Evolutionary conservation across 2,329 filamentous ascomycete species (phyloP), one percentile per base, ranked within the genome.

Genomic region (Aspergillus nomiae): DNA sequence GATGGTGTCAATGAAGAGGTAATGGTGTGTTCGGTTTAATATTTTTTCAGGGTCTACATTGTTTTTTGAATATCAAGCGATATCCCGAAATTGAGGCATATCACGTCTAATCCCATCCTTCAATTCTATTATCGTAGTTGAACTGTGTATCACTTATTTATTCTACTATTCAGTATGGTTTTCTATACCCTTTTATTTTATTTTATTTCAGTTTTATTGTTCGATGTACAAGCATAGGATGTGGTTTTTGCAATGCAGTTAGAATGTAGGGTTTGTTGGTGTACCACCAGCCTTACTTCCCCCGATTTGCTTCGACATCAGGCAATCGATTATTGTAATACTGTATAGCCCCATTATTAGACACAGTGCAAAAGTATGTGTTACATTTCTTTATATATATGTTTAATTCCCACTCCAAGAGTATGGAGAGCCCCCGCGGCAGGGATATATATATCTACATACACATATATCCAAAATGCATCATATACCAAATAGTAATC

Each of bases 1-100:
- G 28, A 58, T 36, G 41, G 56, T 58, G 43, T 58, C 19, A 19
- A 48, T 58, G 41, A 58, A 48, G 56, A 58, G 28, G 43, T 48
- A 24, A 46, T 48, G 56, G 56, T 43, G 43, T 34, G 21, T 50
- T 58, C 19, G 12, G 32, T 21, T 11, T 38, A 14, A 54, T 54
- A 11, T 6, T 3, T 45, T 38, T 19, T 28, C 12, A 12, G 50
- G 16, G 12, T 51, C 26, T 51, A 4, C 30, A 36, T 36, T 19
- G 36, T n/a, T 58, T 34, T 32, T 19, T 14, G 9, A 24, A 16
- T n/a, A 24, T 10, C 36, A 9, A 36, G 30, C 28, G 19, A 53
- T 34, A 24, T 54, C 34, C 21, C 24, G 14, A 55, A 38, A 38
- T 19, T 38, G 51, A 36, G 21, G 32, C 34, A 26, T 55, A 36